A percentile compares a stretch with the other conserved stretches of the same genome.
Conservation (phyloP, 2,329 filamentous ascomycete genomes). For the Celoporthe dispersa region DNA sequence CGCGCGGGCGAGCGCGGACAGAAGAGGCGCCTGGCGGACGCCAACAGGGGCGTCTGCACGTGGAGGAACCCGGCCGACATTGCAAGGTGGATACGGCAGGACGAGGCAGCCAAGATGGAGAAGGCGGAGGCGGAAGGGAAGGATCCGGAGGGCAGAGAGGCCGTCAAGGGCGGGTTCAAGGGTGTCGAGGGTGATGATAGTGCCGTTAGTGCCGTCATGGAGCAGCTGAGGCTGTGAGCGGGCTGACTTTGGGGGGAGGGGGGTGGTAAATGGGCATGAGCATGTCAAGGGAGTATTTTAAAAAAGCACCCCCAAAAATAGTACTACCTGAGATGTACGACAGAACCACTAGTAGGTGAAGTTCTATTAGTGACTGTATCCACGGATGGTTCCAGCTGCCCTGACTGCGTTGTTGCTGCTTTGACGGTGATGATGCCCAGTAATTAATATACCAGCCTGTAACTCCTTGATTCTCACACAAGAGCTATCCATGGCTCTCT, state of each 20-base stretch:
- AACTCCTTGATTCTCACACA: neutral
- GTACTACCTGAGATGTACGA: neutral
- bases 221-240: constrained; percentile 5
- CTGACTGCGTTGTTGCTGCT: neutral
- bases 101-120: neutral
- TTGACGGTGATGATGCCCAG: neutral
- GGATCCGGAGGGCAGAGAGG: neutral
- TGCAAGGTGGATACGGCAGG: neutral
- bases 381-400: neutral
- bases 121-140: neutral
- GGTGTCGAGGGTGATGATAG: neutral
- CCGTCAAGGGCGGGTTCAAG: neutral
- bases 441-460: neutral
- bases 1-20: constrained; percentile 82
- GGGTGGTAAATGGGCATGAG: too few species aligned
- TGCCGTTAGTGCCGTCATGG: constrained; percentile 1
- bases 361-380: neutral
- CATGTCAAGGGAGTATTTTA: neutral
- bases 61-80: constrained; percentile 59
- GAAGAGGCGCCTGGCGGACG: constrained; percentile 65
- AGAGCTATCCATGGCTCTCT: too few species aligned
- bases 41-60: constrained; percentile 64
- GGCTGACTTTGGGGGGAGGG: neutral
- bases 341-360: neutral
- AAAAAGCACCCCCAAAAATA: neutral